Percentiles rank a stretch among this genome's conserved stretches.
These are phyloP conservation scores for Cicer arietinum DNA, from an alignment of 306 rosid species.

Conservation along the genomic window DNA sequence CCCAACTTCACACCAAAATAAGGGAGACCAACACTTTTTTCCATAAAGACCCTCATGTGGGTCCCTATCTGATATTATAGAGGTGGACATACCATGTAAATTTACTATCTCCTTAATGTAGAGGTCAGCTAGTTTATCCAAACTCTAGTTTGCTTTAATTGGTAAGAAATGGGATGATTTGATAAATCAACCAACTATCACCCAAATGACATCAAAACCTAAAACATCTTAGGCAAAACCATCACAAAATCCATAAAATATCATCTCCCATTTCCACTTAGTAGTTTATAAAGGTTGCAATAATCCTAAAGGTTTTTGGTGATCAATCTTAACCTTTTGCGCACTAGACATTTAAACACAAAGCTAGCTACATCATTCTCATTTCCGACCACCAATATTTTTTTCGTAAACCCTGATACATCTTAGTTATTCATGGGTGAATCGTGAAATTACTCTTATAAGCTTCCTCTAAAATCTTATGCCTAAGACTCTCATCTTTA, in stretches of 20 bases:
- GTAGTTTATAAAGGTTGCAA: not conserved
- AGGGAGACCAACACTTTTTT: not conserved
- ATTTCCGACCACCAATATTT: not conserved
- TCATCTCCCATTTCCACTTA: not conserved
- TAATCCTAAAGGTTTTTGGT: not conserved
- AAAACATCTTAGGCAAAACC: not conserved
- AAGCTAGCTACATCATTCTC: not conserved
- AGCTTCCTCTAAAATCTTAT: not conserved
- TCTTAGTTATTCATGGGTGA: not conserved
- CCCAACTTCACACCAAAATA: not conserved
- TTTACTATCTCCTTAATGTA: not conserved
- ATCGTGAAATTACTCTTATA: not conserved
- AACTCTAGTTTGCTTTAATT: not conserved
- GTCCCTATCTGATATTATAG: not conserved
- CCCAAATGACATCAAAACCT: not conserved
- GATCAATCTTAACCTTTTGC: not conserved
- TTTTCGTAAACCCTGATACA: not conserved
- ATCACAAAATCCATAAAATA: not conserved
- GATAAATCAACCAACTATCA: not conserved
- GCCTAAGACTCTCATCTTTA: not conserved
- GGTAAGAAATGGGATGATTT: not conserved
- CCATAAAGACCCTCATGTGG: not conserved
- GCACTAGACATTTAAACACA: not conserved
- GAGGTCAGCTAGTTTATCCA: not conserved
- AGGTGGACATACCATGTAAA: not conserved